Conservation (phyloP, 1,284 basidiomycete genomes). For the Heterobasidion annosum region DNA sequence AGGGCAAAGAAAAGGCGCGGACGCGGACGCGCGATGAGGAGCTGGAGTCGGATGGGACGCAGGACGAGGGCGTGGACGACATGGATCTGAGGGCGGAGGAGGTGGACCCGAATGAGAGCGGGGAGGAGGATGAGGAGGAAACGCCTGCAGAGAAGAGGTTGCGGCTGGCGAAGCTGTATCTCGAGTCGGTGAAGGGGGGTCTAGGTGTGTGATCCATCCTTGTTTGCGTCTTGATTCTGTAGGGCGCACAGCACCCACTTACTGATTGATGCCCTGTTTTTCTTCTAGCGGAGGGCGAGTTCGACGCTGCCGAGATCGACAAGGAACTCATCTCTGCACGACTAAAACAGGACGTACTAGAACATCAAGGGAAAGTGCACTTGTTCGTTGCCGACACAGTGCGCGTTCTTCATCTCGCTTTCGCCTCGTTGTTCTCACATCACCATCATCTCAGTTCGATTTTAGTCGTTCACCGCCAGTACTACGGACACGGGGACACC, state of each 20-base stretch:
- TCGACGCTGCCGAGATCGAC: conserved; percentile 92
- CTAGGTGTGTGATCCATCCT: conserved; percentile 41
- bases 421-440: neutral
- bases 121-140: conserved; percentile 80
- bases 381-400: conserved; percentile 70
- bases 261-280: neutral
- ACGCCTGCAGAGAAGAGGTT: conserved; percentile 93
- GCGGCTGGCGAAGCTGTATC: conserved; percentile 83
- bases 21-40: conserved; percentile 53
- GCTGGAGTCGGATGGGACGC: conserved; percentile 54
- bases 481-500: conserved; percentile 66
- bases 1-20: conserved; percentile 22
- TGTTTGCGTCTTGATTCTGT: neutral
- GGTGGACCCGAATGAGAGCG: conserved; percentile 48
- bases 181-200: conserved; percentile 75
- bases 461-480: conserved; percentile 31
- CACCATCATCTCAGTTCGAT: conserved; percentile 24
- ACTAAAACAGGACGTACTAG: conserved; percentile 82
- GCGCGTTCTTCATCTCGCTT: conserved; percentile 14
- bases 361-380: conserved; percentile 81
- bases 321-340: conserved; percentile 85
- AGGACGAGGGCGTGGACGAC: conserved; percentile 53
- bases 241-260: neutral
- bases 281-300: conserved; percentile 68
- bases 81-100: conserved; percentile 66